Evolutionary conservation across 495 filamentous ascomycete genomes (phyloP).

Genomic region (Tuber melanosporum): DNA sequence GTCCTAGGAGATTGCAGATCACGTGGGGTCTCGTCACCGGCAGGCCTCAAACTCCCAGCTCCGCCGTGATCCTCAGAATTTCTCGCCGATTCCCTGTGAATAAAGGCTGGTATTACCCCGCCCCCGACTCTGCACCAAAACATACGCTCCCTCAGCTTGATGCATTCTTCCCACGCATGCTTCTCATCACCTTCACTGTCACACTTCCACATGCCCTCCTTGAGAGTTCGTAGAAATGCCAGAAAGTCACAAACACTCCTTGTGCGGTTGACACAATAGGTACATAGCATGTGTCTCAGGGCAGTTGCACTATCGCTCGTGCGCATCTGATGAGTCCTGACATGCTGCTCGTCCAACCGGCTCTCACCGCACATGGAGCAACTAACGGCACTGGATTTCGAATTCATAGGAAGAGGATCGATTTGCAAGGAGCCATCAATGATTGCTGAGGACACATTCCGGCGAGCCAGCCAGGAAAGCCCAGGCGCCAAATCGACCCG

Average conservation of each 20-base stretch:
- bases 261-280: slow-evolving; percentile 75
- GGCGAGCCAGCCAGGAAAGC: slow-evolving; percentile 83
- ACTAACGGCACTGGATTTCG: slow-evolving; percentile 56
- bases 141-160: slow-evolving; percentile 82
- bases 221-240: slow-evolving; percentile 78
- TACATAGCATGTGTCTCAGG: slow-evolving; percentile 82
- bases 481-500: slow-evolving; percentile 83
- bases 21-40: background rate
- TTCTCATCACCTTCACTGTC: slow-evolving; percentile 71
- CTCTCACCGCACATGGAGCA: slow-evolving; percentile 87
- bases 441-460: slow-evolving; percentile 73
- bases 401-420: slow-evolving; percentile 59
- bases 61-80: slow-evolving; percentile 28
- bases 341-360: slow-evolving; percentile 59
- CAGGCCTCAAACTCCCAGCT: slow-evolving; percentile 8
- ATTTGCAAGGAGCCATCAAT: slow-evolving; percentile 82
- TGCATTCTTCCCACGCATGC: slow-evolving; percentile 87
- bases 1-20: background rate
- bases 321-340: slow-evolving; percentile 80
- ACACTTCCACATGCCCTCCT: slow-evolving; percentile 78
- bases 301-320: slow-evolving; percentile 77
- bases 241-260: slow-evolving; percentile 86
- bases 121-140: slow-evolving; percentile 92
- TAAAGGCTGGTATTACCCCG: slow-evolving; percentile 67
- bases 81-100: slow-evolving; percentile 22